A percentile compares a stretch with the other conserved stretches of the same genome.
phyloP scores from a whole-genome alignment of 2,329 filamentous ascomycete species.

The Talaromyces atroroseus region DNA sequence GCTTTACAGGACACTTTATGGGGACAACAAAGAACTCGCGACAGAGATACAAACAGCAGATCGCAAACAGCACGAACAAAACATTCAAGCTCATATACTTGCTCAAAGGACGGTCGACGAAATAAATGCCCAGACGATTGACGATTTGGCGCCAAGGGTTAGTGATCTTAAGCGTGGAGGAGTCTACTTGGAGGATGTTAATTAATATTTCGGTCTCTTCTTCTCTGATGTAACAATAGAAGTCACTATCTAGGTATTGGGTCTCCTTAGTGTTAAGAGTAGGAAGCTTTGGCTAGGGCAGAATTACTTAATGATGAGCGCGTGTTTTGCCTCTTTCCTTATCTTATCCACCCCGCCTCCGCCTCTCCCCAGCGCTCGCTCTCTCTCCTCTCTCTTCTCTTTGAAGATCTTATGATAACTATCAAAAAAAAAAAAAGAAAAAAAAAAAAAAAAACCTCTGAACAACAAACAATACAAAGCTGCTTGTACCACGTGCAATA shows the following conservation, averaged over 20 bases:
- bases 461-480: not conserved
- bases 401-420: not conserved
- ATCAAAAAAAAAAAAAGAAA: not conserved
- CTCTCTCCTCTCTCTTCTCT: not conserved
- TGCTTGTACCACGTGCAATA: not conserved
- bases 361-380: not conserved
- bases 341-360: conserved; percentile 5
- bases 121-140: conserved; percentile 24
- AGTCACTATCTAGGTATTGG: not conserved
- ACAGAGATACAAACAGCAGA: conserved; percentile 23
- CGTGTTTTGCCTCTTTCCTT: conserved; percentile 4
- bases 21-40: conserved; percentile 18
- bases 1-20: conserved; percentile 28
- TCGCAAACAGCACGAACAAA: conserved; percentile 19
- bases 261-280: no score
- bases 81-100: conserved; percentile 18
- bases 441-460: no score
- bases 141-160: conserved; percentile 15
- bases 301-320: conserved; percentile 8
- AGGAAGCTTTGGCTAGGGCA: not conserved
- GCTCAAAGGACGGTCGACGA: conserved; percentile 18
- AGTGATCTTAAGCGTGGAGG: conserved; percentile 28
- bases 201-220: conserved; percentile 1
- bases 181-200: conserved; percentile 28
- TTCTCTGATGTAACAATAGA: not conserved